Percentiles rank a stretch among this genome's conserved stretches.
phyloP scores from a whole-genome alignment of 257 asterid species.

The Plantago ovata region DNA sequence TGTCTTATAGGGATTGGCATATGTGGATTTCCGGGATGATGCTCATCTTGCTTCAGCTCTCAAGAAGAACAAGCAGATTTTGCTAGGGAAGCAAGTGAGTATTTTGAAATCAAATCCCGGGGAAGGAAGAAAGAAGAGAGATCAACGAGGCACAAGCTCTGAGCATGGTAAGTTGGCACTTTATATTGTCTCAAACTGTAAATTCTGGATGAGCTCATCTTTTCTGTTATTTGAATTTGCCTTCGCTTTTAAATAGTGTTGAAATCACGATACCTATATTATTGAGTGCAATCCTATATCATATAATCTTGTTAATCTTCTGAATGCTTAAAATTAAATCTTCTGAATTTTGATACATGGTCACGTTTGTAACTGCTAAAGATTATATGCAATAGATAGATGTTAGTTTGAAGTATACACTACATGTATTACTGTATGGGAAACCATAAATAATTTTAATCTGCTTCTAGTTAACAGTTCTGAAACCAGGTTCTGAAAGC shows the following conservation, averaged over 20 bases:
- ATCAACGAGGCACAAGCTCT: conserved; percentile 28
- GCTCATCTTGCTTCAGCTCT: conserved; percentile 74
- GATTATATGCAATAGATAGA: too few relatives aligned
- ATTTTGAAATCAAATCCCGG: conserved; percentile 71
- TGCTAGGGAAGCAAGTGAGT: conserved; percentile 68
- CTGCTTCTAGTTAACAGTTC: neutral
- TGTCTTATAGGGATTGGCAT: conserved; percentile 68
- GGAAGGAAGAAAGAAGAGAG: conserved; percentile 50
- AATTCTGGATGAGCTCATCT: conserved; percentile 11
- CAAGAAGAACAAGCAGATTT: conserved; percentile 59
- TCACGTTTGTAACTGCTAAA: neutral
- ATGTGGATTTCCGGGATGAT: conserved; percentile 85
- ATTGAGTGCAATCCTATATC: conserved; percentile 2
- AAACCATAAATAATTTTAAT: neutral
- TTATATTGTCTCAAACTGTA: conserved; percentile 16
- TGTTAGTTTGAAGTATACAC: too few relatives aligned
- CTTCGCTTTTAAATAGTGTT: conserved; percentile 3
- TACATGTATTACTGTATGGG: too few relatives aligned
- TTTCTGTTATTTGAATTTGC: conserved; percentile 3
- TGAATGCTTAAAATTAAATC: too few relatives aligned
- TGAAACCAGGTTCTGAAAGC: neutral
- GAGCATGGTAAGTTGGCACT: conserved; percentile 39
- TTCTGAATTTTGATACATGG: neutral
- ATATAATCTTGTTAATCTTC: neutral
- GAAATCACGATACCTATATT: neutral